phyloP scores from a whole-genome alignment of 2,329 filamentous ascomycete species.

The Aurifilum marmelostoma region DNA sequence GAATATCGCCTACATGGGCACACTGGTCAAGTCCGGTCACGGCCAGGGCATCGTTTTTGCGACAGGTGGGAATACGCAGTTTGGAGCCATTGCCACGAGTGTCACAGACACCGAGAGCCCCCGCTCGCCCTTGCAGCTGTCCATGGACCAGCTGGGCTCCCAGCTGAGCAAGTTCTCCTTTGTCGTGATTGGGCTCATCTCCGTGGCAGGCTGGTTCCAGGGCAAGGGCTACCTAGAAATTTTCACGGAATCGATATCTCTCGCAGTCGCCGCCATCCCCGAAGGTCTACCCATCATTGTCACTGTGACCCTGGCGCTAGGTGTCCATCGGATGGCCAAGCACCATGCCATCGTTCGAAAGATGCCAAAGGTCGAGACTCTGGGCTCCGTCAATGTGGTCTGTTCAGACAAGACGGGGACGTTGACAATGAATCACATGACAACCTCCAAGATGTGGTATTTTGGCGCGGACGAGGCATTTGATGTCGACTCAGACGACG shows the following conservation, averaged over 20 bases:
- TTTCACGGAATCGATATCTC: constrained; percentile 95
- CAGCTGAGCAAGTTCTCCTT: constrained; percentile 98
- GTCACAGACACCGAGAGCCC: constrained; percentile 95
- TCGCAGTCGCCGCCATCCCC: constrained; percentile 94
- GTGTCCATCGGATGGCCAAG: constrained; percentile 94
- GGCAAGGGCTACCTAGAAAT: constrained; percentile 90
- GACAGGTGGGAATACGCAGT: constrained; percentile 90
- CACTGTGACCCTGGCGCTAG: constrained; percentile 91
- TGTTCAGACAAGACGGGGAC: constrained; percentile 99
- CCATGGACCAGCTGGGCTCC: constrained; percentile 96
- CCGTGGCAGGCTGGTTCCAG: constrained; percentile 85
- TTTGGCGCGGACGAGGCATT: constrained; percentile 67
- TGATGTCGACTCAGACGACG: constrained; percentile 58
- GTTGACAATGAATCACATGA: constrained; percentile 97
- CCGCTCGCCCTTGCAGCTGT: constrained; percentile 87
- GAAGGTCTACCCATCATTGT: constrained; percentile 98
- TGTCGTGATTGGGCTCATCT: constrained; percentile 89
- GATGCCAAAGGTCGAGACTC: constrained; percentile 94
- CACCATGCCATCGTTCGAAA: constrained; percentile 93
- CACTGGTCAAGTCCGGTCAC: constrained; percentile 89
- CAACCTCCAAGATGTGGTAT: constrained; percentile 94
- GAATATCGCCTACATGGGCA: constrained; percentile 99
- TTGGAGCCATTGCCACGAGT: constrained; percentile 93
- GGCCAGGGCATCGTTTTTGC: constrained; percentile 97
- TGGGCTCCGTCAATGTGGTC: constrained; percentile 99